These are phyloP conservation scores for Sapria himalayana DNA, from an alignment of 345 rosid species.

Conservation along the genomic window DNA sequence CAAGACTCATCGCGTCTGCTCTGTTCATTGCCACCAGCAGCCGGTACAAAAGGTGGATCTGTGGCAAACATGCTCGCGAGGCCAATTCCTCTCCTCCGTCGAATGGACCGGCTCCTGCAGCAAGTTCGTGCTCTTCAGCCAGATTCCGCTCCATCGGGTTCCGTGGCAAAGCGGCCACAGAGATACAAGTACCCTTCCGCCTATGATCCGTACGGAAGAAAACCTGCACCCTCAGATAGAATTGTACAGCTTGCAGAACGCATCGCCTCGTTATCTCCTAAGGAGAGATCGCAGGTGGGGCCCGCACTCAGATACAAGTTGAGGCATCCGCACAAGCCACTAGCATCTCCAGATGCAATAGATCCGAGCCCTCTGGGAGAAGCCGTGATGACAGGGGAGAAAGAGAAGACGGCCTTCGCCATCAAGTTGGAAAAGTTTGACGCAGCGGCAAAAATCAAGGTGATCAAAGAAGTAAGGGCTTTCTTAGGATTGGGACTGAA, in stretches of 20 bases:
- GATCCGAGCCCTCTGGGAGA: constrained; percentile 15
- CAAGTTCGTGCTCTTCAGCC: constrained; percentile 28
- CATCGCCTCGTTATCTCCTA: constrained; percentile 18
- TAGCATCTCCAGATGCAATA: constrained; percentile 16
- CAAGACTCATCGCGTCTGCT: neutral
- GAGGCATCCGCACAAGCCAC: constrained; percentile 14
- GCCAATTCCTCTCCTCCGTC: constrained; percentile 7
- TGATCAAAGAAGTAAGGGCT: constrained; percentile 26
- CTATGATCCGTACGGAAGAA: constrained; percentile 40
- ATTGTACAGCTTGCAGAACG: constrained; percentile 33
- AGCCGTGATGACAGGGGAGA: constrained; percentile 14
- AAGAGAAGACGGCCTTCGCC: constrained; percentile 25
- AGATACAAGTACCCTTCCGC: constrained; percentile 26
- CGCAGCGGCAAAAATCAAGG: constrained; percentile 26
- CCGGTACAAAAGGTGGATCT: too few relatives aligned
- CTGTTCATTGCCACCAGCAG: too few relatives aligned
- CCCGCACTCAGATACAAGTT: constrained; percentile 14
- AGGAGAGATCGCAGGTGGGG: constrained; percentile 21
- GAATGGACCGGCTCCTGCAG: constrained; percentile 19
- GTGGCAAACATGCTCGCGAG: too few relatives aligned
- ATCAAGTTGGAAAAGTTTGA: constrained; percentile 36
- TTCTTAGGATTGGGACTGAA: constrained; percentile 29
- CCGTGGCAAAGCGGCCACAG: constrained; percentile 21
- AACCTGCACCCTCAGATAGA: constrained; percentile 31
- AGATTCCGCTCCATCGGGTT: constrained; percentile 33